Conservation (phyloP, 73 alveolate genomes). For the Paramecium primaurelia region DNA sequence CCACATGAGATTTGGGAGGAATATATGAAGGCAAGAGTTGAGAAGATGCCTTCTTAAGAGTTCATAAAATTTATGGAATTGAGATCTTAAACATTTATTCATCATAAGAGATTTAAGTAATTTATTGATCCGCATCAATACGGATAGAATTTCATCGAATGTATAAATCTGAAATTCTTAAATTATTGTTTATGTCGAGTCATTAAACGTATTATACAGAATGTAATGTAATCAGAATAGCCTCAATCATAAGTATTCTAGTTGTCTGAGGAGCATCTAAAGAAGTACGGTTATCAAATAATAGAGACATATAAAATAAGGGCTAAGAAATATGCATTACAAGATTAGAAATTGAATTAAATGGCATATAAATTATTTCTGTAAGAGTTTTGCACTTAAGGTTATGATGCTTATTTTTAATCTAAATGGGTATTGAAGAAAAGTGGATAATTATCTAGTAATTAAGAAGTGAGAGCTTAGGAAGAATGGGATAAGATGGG, state of each 20-base stretch:
- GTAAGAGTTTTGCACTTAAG: background rate
- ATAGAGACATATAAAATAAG: background rate
- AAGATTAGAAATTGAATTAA: background rate
- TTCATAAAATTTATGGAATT: constrained; percentile 37
- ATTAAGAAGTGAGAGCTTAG: background rate
- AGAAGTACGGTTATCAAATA: constrained; percentile 19
- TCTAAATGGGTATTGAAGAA: background rate
- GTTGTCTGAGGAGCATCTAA: background rate
- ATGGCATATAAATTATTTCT: background rate
- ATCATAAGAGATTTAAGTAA: constrained; percentile 20
- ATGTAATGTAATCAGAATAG: background rate
- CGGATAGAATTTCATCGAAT: background rate
- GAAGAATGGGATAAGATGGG: constrained; percentile 54
- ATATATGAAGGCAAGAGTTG: constrained; percentile 23
- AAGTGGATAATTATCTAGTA: background rate
- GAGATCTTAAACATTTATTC: constrained; percentile 12
- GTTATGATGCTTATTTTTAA: background rate
- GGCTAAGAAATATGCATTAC: background rate
- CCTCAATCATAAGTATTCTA: background rate
- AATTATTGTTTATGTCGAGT: constrained; percentile 43
- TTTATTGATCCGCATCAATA: constrained; percentile 25
- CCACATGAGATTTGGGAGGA: constrained; percentile 2
- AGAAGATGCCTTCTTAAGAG: background rate
- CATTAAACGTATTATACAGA: background rate
- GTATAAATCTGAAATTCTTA: background rate